Evolutionary conservation across 2,329 filamentous ascomycete species (phyloP).

Genomic region (Ophioceras dolichostomum): DNA sequence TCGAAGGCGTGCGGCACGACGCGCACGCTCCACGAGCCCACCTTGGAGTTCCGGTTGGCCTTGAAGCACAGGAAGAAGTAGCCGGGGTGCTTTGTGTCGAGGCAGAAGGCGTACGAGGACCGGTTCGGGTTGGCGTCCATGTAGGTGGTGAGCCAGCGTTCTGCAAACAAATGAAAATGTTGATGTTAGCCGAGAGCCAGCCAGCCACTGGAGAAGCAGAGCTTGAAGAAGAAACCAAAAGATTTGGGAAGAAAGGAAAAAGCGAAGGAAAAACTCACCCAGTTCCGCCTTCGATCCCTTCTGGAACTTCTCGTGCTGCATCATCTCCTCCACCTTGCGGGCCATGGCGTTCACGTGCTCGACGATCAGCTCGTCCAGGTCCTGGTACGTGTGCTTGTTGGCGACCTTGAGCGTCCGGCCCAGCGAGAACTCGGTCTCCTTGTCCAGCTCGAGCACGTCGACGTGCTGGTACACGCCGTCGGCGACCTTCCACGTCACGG

Average conservation of each 20-base stretch:
- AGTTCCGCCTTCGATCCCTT: slow-evolving; percentile 66
- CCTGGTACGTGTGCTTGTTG: slow-evolving; percentile 82
- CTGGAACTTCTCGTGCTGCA: slow-evolving; percentile 89
- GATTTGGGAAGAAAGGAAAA: not conserved
- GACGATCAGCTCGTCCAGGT: slow-evolving; percentile 94
- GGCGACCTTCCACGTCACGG: slow-evolving; percentile 95
- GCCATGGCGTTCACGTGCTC: slow-evolving; percentile 97
- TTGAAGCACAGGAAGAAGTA: slow-evolving; percentile 98
- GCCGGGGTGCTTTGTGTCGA: slow-evolving; percentile 81
- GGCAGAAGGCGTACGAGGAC: slow-evolving; percentile 90
- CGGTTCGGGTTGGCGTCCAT: slow-evolving; percentile 91
- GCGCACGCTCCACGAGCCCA: slow-evolving; percentile 75
- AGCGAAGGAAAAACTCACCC: slow-evolving; percentile 50
- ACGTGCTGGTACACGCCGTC: slow-evolving; percentile 97
- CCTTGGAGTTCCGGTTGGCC: slow-evolving; percentile 60
- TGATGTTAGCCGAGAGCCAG: slow-evolving; percentile 9
- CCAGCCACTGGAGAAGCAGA: not conserved
- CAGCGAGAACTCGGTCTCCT: slow-evolving; percentile 92
- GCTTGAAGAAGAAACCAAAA: slow-evolving; percentile 1
- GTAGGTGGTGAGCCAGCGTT: slow-evolving; percentile 92
- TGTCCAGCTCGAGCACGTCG: slow-evolving; percentile 91
- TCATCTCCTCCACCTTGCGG: slow-evolving; percentile 93
- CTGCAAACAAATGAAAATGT: slow-evolving; percentile 29
- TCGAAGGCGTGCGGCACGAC: slow-evolving; percentile 91
- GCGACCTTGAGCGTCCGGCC: slow-evolving; percentile 76